Base-by-base conservation (phyloP, 306 rosid genomes). In the Dryas drummondii region DNA sequence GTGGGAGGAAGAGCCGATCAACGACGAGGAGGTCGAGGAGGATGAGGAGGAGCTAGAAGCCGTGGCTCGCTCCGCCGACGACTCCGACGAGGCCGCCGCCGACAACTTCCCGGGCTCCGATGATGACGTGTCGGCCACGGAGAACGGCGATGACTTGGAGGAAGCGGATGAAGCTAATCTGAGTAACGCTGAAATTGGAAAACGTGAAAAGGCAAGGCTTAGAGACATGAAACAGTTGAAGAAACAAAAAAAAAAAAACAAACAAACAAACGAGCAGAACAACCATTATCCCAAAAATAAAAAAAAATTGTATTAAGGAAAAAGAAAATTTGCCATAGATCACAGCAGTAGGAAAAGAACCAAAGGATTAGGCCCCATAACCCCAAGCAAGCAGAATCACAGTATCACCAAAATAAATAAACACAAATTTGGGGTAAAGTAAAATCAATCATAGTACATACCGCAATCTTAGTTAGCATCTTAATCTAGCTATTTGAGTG, bases 171-270 rank as follows among this genome's bases (percentile, higher is more conserved):
- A 73, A 17, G 78, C 73, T 10, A 41, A 49, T 69, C 59, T 4
- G 69, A 63, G 65, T n/a, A 82, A 68, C 75, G 87, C 89, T 61
- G 86, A 90, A 75, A 75, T 89, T 72, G 78, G 93, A 81, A 90
- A 87, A 88, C 97, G 97, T 6, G 99, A 94, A 70, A 94, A 83
- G 80, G 92, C 87, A 14, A 88, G 99, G 57, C 91, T 94, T 37
- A 94, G 37, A 69, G 96, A 92, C 73, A 81, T 94, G 96, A 90
- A 92, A 70, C 49, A 79, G 17, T 0, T 88, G 71, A 94, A 92
- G 96, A 94, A 84, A 51, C 93, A 90, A 65, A 94, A 92, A 27
- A 27, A 27, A 27, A 1, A 27, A 27, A 27, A n/a, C n/a, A n/a
- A n/a, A n/a, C n/a, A n/a, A 27, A 27, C 37, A 19, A 19, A 19